phyloP scores from a whole-genome alignment of 169 alveolate species.

The Babesia sp. region DNA sequence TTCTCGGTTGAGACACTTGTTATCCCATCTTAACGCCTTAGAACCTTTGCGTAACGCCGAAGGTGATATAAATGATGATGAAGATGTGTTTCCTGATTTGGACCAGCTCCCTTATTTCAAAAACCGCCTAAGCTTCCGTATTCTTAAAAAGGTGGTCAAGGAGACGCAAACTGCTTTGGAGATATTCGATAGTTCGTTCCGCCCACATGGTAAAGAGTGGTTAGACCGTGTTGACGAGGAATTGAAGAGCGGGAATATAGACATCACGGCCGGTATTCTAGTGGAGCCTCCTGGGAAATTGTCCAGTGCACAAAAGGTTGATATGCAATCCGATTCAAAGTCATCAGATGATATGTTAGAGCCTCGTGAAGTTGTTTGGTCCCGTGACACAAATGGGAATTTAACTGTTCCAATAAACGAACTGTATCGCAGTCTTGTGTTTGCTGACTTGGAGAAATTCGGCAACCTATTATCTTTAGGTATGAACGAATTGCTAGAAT shows the following conservation, averaged over 20 bases:
- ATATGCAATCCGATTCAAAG: neutral
- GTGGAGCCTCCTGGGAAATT: neutral
- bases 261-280: neutral
- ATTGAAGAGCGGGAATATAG: neutral
- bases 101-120: conserved; percentile 11
- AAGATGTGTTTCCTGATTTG: neutral
- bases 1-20: neutral
- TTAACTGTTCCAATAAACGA: conserved; percentile 53
- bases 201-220: neutral
- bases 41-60: conserved; percentile 9
- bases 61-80: conserved; percentile 1
- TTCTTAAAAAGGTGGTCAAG: neutral
- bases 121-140: neutral
- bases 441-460: conserved; percentile 46
- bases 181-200: conserved; percentile 16
- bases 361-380: conserved; percentile 21
- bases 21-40: conserved; percentile 1
- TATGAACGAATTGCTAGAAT: conserved; percentile 26
- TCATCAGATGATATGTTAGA: neutral
- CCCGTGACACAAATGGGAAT: conserved; percentile 13
- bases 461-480: conserved; percentile 39
- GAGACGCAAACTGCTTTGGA: conserved; percentile 18
- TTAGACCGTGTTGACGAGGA: neutral
- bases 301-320: neutral
- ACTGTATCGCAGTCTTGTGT: conserved; percentile 31